Percentiles rank a stretch among this genome's conserved stretches.
phyloP scores from a whole-genome alignment of 2,329 filamentous ascomycete genomes.

The Sphaerostilbella broomeana region DNA sequence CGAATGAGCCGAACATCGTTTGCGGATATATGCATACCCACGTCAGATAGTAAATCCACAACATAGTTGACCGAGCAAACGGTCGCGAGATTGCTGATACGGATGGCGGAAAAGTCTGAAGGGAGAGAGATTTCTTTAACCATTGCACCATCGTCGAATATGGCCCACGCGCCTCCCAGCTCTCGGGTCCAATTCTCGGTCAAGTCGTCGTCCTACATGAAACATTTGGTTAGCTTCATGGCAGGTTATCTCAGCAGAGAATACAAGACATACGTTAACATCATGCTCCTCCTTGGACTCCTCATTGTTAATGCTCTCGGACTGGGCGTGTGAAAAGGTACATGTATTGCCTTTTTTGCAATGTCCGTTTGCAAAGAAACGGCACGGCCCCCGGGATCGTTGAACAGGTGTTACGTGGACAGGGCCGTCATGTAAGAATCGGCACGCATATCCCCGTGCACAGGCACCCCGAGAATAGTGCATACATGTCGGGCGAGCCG shows the following conservation, averaged over 20 bases:
- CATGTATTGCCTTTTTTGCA: slow-evolving; percentile 5
- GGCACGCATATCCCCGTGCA: no score
- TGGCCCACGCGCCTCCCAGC: slow-evolving; percentile 21
- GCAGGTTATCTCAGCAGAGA: neutral
- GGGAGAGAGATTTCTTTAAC: slow-evolving; percentile 24
- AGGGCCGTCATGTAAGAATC: no score
- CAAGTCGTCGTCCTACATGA: neutral
- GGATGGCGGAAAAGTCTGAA: slow-evolving; percentile 32
- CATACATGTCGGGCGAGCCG: no score
- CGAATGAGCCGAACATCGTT: neutral
- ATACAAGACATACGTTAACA: neutral
- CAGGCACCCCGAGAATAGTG: no score
- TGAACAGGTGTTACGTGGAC: no score
- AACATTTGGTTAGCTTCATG: neutral
- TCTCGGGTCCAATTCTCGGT: slow-evolving; percentile 1
- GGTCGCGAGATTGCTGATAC: slow-evolving; percentile 24
- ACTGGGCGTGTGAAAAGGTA: slow-evolving; percentile 1
- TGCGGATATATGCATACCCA: neutral
- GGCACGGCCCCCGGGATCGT: neutral
- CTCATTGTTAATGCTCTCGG: neutral
- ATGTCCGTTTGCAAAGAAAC: slow-evolving; percentile 1
- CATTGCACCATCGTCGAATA: slow-evolving; percentile 27
- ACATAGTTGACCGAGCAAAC: slow-evolving; percentile 13
- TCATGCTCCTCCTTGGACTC: neutral
- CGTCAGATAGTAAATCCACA: neutral